Base-by-base conservation (phyloP, 257 asterid genomes). In the Penstemon davidsonii region DNA sequence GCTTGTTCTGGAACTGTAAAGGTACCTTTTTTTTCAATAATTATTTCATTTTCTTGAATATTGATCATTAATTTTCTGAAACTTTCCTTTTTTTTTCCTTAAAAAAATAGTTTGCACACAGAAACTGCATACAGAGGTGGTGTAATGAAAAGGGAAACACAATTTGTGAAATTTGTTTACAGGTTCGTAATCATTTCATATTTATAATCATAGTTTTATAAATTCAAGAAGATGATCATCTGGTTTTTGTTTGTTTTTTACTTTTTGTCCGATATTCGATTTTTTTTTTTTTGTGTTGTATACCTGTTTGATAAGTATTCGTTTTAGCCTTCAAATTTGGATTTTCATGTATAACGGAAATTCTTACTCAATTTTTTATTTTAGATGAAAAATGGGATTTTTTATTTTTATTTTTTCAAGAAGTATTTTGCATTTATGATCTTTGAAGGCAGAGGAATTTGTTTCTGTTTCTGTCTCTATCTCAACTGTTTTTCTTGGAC, bases 91-190 rank as follows among this genome's bases (percentile, higher is more conserved):
- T 12, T 43, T 0, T 7, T 64, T 39, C 50, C n/a, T n/a, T n/a
- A n/a, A n/a, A 81, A 25, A 25, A 25, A 25, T 25, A 25, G 98
- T 92, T 77, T 80, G 98, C 97, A 0, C 98, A 92, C 72, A 84
- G 98, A 73, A 95, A 92, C 55, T 92, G 98, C 81, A 82, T 92
- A 57, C 96, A 88, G 91, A 90, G 91, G 80, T 92, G 98, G 98
- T 92, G 98, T 72, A 58, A 86, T 58, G 97, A 90, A 79, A 92
- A 92, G 72, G 96, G 98, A 49, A 84, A 90, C 70, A 85, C 91
- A 40, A 75, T 72, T 38, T 92, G 98, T 70, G 98, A 92, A 84
- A 80, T 92, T 80, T 92, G 98, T 74, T 84, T 88, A 49, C 94
- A 92, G 97, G 97, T 87, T 4, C 8, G 7, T 8, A 11, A 11